A percentile compares a stretch with the other conserved stretches of the same genome.
Evolutionary conservation across 108 stramenopile species (phyloP).

Genomic region (Fragilariopsis cylindrus): DNA sequence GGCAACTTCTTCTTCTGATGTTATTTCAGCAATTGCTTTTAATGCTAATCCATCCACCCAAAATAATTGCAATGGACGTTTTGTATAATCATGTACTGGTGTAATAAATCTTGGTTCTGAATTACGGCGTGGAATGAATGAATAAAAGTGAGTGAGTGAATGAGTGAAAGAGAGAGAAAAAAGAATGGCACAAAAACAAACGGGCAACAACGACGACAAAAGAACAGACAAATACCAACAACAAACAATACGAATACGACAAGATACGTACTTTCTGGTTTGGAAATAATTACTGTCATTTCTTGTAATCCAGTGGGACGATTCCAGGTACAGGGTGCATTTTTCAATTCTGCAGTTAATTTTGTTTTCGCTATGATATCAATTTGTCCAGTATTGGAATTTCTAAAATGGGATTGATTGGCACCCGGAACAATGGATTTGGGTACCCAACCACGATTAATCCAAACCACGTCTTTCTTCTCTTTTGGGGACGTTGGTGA

Average conservation of each 20-base stretch:
- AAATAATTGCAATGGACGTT: conserved; percentile 54
- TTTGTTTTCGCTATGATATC: neutral
- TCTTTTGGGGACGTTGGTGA: neutral
- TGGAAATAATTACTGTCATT: conserved; percentile 48
- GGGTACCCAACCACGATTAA: conserved; percentile 91
- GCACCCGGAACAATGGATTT: conserved; percentile 45
- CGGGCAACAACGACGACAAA: conserved; percentile 7
- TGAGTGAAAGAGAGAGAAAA: neutral
- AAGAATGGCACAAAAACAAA: conserved; percentile 6
- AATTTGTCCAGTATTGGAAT: neutral
- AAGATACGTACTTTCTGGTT: conserved; percentile 52
- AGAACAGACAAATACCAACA: neutral
- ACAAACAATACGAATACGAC: neutral
- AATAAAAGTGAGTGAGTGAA: neutral
- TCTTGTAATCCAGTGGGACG: conserved; percentile 50
- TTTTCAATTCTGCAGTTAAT: neutral
- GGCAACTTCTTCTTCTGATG: conserved; percentile 6
- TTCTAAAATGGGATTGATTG: neutral
- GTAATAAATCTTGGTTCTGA: conserved; percentile 44
- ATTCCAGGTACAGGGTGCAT: conserved; percentile 35
- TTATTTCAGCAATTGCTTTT: conserved; percentile 46
- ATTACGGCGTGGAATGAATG: neutral
- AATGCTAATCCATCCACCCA: conserved; percentile 75
- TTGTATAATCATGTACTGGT: conserved; percentile 43
- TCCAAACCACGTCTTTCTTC: conserved; percentile 41